Evolutionary conservation across 1,139 yeast species (phyloP).

Genomic region (Meyerozyma carpophila): DNA sequence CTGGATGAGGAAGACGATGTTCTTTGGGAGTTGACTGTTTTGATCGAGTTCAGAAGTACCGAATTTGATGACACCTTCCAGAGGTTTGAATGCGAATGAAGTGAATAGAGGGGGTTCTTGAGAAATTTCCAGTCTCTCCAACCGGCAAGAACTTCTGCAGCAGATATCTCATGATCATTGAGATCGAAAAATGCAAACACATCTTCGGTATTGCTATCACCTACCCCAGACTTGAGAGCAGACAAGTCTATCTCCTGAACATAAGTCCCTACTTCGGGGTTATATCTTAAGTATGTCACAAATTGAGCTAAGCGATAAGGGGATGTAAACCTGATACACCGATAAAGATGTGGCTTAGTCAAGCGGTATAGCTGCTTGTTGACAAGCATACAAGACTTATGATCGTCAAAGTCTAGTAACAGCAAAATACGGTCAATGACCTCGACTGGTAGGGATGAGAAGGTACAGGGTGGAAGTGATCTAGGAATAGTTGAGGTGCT

Average conservation of each 20-base stretch:
- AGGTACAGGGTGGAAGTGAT: constrained; percentile 9
- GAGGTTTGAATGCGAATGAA: constrained; percentile 18
- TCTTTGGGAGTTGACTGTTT: constrained; percentile 13
- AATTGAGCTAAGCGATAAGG: constrained; percentile 77
- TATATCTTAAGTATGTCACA: constrained; percentile 55
- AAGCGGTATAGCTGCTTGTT: constrained; percentile 44
- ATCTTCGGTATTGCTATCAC: constrained; percentile 19
- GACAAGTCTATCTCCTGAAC: constrained; percentile 59
- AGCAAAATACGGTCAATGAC: constrained; percentile 28
- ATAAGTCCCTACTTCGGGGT: constrained; percentile 48
- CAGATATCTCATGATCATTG: constrained; percentile 9
- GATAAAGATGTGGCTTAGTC: constrained; percentile 53
- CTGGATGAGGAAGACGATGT: constrained; percentile 8
- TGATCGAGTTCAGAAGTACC: constrained; percentile 11
- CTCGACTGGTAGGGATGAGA: constrained; percentile 29
- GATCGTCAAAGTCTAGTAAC: constrained; percentile 23
- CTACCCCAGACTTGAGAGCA: constrained; percentile 35
- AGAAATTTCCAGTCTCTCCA: constrained; percentile 90
- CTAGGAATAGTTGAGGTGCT: background rate
- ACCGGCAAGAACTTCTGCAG: constrained; percentile 46
- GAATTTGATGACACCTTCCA: constrained; percentile 24
- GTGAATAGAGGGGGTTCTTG: constrained; percentile 58
- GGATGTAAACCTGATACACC: constrained; percentile 51
- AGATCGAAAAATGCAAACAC: constrained; percentile 5
- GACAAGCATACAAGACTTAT: constrained; percentile 42